These are phyloP conservation scores for Rhodotorula sp. DNA, from an alignment of 1,284 basidiomycete genomes.

Conservation along the genomic window DNA sequence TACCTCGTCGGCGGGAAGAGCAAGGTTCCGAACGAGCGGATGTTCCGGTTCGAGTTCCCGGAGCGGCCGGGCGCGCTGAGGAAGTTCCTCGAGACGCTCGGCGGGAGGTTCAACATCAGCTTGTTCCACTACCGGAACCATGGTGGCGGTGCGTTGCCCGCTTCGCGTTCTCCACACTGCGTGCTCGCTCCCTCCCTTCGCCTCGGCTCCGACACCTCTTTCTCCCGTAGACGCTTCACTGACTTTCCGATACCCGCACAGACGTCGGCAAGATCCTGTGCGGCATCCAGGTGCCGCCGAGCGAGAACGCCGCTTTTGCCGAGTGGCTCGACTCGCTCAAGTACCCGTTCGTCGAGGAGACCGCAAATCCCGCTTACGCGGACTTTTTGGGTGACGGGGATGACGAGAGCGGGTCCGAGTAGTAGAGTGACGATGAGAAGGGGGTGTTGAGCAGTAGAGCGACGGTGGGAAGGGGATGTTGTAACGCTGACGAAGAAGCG, in stretches of 20 bases:
- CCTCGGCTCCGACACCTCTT: background rate
- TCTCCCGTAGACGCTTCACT: background rate
- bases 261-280: slow-evolving; percentile 89
- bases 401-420: background rate
- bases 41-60: slow-evolving; percentile 97
- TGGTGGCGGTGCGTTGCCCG: slow-evolving; percentile 70
- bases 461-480: background rate
- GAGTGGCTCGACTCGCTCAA: slow-evolving; percentile 74
- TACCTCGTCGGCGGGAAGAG: slow-evolving; percentile 90
- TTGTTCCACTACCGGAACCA: slow-evolving; percentile 98
- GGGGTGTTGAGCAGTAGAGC: background rate
- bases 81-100: slow-evolving; percentile 80
- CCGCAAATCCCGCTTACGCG: slow-evolving; percentile 68
- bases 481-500: background rate
- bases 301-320: slow-evolving; percentile 67
- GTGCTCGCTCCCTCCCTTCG: background rate
- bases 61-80: slow-evolving; percentile 89
- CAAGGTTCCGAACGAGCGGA: slow-evolving; percentile 75
- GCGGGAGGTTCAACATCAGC: slow-evolving; percentile 84
- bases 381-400: slow-evolving; percentile 60
- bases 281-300: slow-evolving; percentile 84
- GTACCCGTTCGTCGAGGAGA: slow-evolving; percentile 91
- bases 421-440: too few relatives aligned
- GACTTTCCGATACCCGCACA: slow-evolving; percentile 47
- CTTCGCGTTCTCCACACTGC: background rate